phyloP scores from a whole-genome alignment of 139 green algal genomes.

The Edaphochlamys debaryana region DNA sequence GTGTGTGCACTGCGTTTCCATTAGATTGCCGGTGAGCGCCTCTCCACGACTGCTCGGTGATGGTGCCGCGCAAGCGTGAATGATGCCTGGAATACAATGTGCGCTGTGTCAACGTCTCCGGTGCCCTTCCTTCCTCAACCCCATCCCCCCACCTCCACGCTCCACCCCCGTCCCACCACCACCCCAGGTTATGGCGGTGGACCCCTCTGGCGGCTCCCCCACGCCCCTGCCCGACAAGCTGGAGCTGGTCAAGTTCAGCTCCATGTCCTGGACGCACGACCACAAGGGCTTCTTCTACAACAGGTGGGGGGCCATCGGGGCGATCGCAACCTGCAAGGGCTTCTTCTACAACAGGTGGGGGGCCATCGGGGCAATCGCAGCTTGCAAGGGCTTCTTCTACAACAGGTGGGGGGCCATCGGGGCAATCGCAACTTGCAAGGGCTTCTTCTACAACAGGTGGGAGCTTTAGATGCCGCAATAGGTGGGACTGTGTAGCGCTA shows the following conservation, averaged over 20 bases:
- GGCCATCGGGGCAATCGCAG: too few relatives aligned
- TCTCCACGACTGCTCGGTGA: too few relatives aligned
- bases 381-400: constrained; percentile 97
- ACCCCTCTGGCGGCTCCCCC: constrained; percentile 55
- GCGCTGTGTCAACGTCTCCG: too few relatives aligned
- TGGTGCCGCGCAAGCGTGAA: too few relatives aligned
- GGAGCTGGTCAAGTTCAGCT: constrained; percentile 87
- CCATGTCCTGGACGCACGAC: constrained; percentile 90
- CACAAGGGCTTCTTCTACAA: constrained; percentile 95
- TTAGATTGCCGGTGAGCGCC: too few relatives aligned
- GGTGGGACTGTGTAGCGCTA: too few relatives aligned
- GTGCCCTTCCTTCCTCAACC: too few relatives aligned
- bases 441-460: constrained; percentile 94
- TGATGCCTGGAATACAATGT: too few relatives aligned
- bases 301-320: constrained; percentile 56
- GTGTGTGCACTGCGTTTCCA: too few relatives aligned
- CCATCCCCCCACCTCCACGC: background rate
- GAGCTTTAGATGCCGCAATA: too few relatives aligned
- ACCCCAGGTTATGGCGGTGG: constrained; percentile 67
- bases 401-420: constrained; percentile 67
- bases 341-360: constrained; percentile 93
- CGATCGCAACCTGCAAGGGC: constrained; percentile 74
- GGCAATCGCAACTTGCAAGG: constrained; percentile 66
- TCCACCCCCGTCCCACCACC: too few relatives aligned
- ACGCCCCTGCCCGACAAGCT: constrained; percentile 80